These are phyloP conservation scores for Pyrenochaeta sp. DNA, from an alignment of 2,329 filamentous ascomycete species.

Conservation along the genomic window DNA sequence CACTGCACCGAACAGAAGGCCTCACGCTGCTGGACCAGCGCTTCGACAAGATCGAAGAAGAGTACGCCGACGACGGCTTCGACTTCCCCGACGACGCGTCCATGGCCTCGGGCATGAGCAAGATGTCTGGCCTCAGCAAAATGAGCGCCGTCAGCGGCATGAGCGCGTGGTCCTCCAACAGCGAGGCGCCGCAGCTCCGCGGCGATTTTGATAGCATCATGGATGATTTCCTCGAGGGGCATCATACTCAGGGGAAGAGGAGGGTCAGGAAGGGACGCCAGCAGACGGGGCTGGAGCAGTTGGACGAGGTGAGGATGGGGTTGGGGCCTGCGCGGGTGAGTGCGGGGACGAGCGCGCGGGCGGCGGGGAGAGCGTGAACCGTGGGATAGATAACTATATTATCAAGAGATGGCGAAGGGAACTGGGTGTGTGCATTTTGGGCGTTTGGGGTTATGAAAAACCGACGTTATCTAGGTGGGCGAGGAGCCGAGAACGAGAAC, in stretches of 20 bases:
- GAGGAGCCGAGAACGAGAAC: too few relatives aligned
- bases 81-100: constrained; percentile 54
- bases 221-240: constrained; percentile 86
- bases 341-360: constrained; percentile 10
- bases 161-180: constrained; percentile 44
- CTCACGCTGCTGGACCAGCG: constrained; percentile 84
- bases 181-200: constrained; percentile 64
- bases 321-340: constrained; percentile 76
- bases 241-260: constrained; percentile 72
- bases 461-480: too few relatives aligned
- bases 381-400: too few relatives aligned
- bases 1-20: constrained; percentile 85
- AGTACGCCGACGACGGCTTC: constrained; percentile 63
- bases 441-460: too few relatives aligned
- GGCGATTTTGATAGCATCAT: constrained; percentile 88
- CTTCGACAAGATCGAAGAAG: constrained; percentile 88
- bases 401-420: too few relatives aligned
- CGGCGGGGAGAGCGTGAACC: constrained; percentile 18
- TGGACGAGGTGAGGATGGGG: constrained; percentile 86
- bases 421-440: too few relatives aligned
- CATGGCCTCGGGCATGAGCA: constrained; percentile 57
- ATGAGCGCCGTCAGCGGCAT: constrained; percentile 42
- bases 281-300: constrained; percentile 82
- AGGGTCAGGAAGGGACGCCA: constrained; percentile 80
- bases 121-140: constrained; percentile 58